phyloP scores from a whole-genome alignment of 768 basidiomycete species.

The Ramaria rubella region DNA sequence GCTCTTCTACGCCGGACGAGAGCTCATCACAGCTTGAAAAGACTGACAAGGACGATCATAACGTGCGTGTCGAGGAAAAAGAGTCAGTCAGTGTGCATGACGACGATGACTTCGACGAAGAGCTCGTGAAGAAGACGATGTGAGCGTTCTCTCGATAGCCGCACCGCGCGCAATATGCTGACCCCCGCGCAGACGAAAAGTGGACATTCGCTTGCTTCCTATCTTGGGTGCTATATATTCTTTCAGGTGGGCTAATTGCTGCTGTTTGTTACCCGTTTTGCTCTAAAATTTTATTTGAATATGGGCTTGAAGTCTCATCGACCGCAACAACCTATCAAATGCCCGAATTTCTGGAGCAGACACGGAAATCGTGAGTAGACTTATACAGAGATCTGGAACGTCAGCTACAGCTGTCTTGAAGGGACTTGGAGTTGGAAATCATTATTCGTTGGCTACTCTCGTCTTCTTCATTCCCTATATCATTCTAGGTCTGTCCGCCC shows the following conservation, averaged over 20 bases:
- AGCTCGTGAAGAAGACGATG: constrained; percentile 3
- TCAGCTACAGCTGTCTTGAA: not conserved
- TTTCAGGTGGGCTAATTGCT: not conserved
- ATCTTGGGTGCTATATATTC: constrained; percentile 8
- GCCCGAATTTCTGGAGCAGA: constrained; percentile 2
- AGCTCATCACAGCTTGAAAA: too few relatives aligned
- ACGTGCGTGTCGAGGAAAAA: not conserved
- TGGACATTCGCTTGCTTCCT: constrained; percentile 6
- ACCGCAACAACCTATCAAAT: constrained; percentile 10
- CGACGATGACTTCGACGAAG: not conserved
- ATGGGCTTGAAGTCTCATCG: not conserved
- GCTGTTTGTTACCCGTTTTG: not conserved
- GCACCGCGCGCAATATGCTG: not conserved
- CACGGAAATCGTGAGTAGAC: constrained; percentile 3
- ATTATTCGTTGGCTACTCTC: constrained; percentile 23
- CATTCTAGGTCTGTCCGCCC: constrained; percentile 2
- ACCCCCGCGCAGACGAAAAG: constrained; percentile 1
- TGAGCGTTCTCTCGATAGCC: not conserved
- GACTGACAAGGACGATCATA: not conserved
- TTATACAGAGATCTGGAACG: not conserved
- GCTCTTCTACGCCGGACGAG: too few relatives aligned
- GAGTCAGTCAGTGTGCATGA: not conserved
- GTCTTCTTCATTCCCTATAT: constrained; percentile 26
- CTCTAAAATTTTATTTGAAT: not conserved
- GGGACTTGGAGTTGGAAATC: constrained; percentile 18